phyloP scores from a whole-genome alignment of 805 yeast species.

The Candida cerambycidarum region DNA sequence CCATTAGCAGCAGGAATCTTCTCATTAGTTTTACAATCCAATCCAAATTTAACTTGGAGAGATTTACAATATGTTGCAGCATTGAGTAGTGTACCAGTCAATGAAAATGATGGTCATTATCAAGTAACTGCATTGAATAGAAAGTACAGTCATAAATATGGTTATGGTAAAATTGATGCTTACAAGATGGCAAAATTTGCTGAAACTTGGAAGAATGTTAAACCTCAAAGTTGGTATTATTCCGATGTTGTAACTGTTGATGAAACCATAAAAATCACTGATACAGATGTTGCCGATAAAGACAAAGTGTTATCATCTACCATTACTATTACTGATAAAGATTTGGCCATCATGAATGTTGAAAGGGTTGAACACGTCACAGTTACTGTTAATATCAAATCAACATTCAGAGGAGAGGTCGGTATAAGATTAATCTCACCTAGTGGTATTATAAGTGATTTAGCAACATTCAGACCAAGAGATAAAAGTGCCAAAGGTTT shows the following conservation, averaged over 20 bases:
- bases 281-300: slow-evolving; percentile 11
- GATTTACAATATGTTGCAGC: slow-evolving; percentile 87
- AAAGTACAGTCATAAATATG: slow-evolving; percentile 80
- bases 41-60: slow-evolving; percentile 92
- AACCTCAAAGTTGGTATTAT: slow-evolving; percentile 85
- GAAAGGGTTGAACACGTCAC: slow-evolving; percentile 83
- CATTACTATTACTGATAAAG: slow-evolving; percentile 45
- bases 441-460: slow-evolving; percentile 63
- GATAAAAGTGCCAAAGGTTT: slow-evolving; percentile 66
- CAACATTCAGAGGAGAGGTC: slow-evolving; percentile 68
- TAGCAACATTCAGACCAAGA: slow-evolving; percentile 64
- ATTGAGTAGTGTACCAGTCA: slow-evolving; percentile 65
- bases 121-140: slow-evolving; percentile 68
- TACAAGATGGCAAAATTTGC: slow-evolving; percentile 71
- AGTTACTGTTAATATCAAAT: slow-evolving; percentile 68
- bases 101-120: slow-evolving; percentile 69
- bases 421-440: slow-evolving; percentile 72
- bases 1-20: slow-evolving; percentile 97
- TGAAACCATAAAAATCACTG: slow-evolving; percentile 17
- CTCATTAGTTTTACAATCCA: slow-evolving; percentile 75
- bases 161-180: slow-evolving; percentile 91
- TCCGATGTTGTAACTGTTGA: slow-evolving; percentile 40
- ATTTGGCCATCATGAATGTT: slow-evolving; percentile 56
- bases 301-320: slow-evolving; percentile 25
- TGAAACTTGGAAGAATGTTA: slow-evolving; percentile 74